Base-by-base conservation (phyloP, 2,329 filamentous ascomycete genomes). In the Fusarium multiceps region DNA sequence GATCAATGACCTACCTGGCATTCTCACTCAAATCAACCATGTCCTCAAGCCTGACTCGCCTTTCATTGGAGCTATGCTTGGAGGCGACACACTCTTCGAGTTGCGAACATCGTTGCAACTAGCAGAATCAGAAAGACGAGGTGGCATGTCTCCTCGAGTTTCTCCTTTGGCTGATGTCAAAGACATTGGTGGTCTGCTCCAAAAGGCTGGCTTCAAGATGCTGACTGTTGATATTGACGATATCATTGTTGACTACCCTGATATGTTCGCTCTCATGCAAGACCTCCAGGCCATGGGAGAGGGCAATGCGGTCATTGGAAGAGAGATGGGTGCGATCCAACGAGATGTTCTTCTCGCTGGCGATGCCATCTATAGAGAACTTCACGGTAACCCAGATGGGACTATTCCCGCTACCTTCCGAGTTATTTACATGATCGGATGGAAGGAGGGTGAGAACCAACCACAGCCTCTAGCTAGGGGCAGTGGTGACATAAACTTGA, bases 361-460 rank as follows among this genome's bases (percentile, higher is more conserved):
- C 27, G 93, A 98, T 71, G 92, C 89, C 42, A 97, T 99, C 60
- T 99, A 99, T 78, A 87, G 89, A 49, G 90, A 92, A 77, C 82
- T 99, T 59, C 94, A 99, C 79, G 94, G 93, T 20, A 94, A 97
- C 75, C 87, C 90, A 45, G 91, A 93, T 74, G 92, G 88, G 21
- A 88, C 83, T 2, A 85, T 96, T 66, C 96, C 96, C 1, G 96
- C 96, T 2, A 99, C 96, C 0, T 99, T 98, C 78, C 88, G 96
- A 72, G 87, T 97, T 73, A 98, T 99, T 66, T 97, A 96, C 80
- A 98, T 98, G 94, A 99, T 99, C 80, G 96, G 96, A 0, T 99
- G 96, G 96, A 97, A 95, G 78, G 92, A 94, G 72, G 91, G 92
- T 3, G 86, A 87, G 30, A 88, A 90, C 55, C 94, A 98, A 81